Percentiles rank a stretch among this genome's conserved stretches.
These are phyloP conservation scores for Blastocystis sp. DNA, from an alignment of 352 stramenopile species.

Conservation along the genomic window DNA sequence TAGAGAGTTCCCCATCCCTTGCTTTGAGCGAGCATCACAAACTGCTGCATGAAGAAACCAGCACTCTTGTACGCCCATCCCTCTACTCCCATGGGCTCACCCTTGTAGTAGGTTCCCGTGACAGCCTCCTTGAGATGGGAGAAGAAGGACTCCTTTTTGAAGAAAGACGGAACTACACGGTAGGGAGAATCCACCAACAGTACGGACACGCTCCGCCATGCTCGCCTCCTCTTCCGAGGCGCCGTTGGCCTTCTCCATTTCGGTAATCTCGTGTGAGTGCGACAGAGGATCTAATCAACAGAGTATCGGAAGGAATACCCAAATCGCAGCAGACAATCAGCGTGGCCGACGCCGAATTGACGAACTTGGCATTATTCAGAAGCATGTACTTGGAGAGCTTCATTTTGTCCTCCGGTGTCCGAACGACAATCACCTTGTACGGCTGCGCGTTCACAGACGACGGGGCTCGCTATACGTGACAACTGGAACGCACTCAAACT, in stretches of 20 bases:
- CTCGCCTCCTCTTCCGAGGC: not conserved
- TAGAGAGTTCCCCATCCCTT: constrained; percentile 42
- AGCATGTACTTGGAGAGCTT: constrained; percentile 22
- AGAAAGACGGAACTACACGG: not conserved
- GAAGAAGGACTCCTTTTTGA: constrained; percentile 39
- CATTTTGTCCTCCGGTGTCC: constrained; percentile 39
- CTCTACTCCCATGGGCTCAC: not conserved
- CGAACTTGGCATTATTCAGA: constrained; percentile 30
- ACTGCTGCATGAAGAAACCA: constrained; percentile 55
- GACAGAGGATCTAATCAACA: not conserved
- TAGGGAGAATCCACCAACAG: not conserved
- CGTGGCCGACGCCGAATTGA: constrained; percentile 43
- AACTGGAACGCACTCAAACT: not conserved
- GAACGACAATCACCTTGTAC: constrained; percentile 50
- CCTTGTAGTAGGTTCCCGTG: constrained; percentile 20
- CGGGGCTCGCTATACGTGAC: constrained; percentile 8
- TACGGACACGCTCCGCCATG: constrained; percentile 21
- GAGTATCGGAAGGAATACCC: not conserved
- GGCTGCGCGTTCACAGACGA: constrained; percentile 44
- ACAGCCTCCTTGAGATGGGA: constrained; percentile 30
- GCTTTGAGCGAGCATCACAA: constrained; percentile 54
- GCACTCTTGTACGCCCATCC: constrained; percentile 45
- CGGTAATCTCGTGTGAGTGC: constrained; percentile 3
- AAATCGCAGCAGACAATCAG: constrained; percentile 45
- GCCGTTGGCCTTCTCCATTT: constrained; percentile 9